Percentiles rank a stretch among this genome's conserved stretches.
Evolutionary conservation across 2,329 filamentous ascomycete species (phyloP).

Genomic region (Xylaria sp.): DNA sequence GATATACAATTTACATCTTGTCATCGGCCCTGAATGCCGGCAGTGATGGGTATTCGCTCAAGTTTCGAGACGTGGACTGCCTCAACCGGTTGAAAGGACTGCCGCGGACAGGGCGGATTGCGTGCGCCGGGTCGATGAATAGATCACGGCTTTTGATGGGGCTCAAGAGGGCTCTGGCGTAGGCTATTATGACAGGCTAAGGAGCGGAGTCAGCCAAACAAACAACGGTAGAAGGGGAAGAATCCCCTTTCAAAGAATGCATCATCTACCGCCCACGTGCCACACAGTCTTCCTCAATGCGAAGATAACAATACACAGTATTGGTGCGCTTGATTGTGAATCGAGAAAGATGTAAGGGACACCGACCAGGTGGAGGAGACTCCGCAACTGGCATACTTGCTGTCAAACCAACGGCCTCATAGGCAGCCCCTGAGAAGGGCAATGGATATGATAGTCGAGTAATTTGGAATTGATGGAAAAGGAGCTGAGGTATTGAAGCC

Average conservation of each 20-base stretch:
- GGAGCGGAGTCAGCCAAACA: slow-evolving; percentile 4
- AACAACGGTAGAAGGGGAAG: background rate
- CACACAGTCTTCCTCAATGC: slow-evolving; percentile 14
- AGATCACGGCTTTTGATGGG: slow-evolving; percentile 6
- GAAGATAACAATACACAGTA: slow-evolving; percentile 7
- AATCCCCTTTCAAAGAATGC: slow-evolving; percentile 6
- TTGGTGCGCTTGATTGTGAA: too few relatives aligned
- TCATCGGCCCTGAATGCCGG: background rate
- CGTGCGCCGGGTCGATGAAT: slow-evolving; percentile 14
- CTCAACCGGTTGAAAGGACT: background rate
- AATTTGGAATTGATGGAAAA: too few relatives aligned
- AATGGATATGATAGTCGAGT: background rate
- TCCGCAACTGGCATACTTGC: background rate
- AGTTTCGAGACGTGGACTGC: slow-evolving; percentile 14
- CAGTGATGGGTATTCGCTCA: slow-evolving; percentile 6
- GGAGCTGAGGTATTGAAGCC: background rate
- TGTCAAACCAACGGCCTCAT: background rate
- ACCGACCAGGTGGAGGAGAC: background rate
- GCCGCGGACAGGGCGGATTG: background rate
- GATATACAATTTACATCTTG: background rate
- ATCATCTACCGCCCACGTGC: slow-evolving; percentile 18
- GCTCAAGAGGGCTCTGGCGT: slow-evolving; percentile 5
- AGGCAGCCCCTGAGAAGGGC: background rate
- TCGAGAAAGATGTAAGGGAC: slow-evolving; percentile 4
- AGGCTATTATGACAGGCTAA: slow-evolving; percentile 6